phyloP scores from a whole-genome alignment of 2,329 filamentous ascomycete species.

The Colletotrichum tamarilloi region DNA sequence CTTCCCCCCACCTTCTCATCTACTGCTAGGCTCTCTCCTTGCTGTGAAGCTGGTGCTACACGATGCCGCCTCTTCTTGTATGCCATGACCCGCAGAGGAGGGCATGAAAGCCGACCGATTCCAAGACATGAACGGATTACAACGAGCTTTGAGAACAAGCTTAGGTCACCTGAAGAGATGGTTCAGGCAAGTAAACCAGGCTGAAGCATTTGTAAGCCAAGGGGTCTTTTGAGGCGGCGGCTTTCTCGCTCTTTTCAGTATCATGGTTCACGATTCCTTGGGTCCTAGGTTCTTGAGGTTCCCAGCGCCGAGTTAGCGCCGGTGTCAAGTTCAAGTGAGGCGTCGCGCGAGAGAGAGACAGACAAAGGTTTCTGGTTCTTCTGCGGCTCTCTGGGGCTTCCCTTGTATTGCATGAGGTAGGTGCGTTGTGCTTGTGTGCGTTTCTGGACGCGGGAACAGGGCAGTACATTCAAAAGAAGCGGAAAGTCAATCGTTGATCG shows the following conservation, averaged over 20 bases:
- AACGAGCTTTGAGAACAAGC: not conserved
- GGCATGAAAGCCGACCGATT: slow-evolving; percentile 16
- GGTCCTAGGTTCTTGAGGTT: not conserved
- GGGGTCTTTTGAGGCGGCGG: too few relatives aligned
- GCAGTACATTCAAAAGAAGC: not conserved
- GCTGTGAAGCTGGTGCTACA: slow-evolving; percentile 1
- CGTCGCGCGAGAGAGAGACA: not conserved
- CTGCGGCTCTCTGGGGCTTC: not conserved
- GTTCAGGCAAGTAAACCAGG: not conserved
- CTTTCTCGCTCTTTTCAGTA: not conserved
- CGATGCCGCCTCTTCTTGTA: not conserved
- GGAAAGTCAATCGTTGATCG: not conserved
- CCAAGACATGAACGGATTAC: not conserved
- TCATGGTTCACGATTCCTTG: not conserved
- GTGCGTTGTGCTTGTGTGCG: not conserved
- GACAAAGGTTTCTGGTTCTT: not conserved
- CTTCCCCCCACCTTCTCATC: not conserved
- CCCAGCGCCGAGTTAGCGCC: not conserved
- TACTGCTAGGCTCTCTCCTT: not conserved
- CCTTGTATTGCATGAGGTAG: too few relatives aligned
- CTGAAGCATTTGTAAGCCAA: not conserved
- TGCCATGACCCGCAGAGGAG: not conserved
- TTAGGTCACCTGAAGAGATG: not conserved
- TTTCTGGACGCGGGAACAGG: not conserved
- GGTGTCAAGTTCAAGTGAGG: slow-evolving; percentile 8